phyloP scores from a whole-genome alignment of 1,139 yeast species.

The Kazachstania sp. region DNA sequence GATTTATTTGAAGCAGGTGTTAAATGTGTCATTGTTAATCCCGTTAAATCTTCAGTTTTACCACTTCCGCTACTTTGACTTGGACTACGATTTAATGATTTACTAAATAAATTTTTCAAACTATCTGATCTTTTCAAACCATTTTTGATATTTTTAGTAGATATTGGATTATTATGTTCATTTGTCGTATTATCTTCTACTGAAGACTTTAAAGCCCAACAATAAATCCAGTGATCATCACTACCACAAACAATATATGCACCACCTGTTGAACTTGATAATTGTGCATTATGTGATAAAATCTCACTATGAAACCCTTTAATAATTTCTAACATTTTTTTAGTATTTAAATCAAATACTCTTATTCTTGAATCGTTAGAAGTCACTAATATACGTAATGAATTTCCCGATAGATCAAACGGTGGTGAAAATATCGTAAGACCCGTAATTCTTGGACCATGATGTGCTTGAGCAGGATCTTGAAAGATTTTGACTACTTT shows the following conservation, averaged over 20 bases:
- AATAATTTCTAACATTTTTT: constrained; percentile 54
- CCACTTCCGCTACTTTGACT: constrained; percentile 6
- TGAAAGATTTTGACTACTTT: constrained; percentile 1
- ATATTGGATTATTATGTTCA: not conserved
- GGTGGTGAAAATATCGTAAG: constrained; percentile 32
- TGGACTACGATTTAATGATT: constrained; percentile 14
- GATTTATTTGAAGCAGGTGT: not conserved
- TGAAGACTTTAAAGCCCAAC: constrained; percentile 25
- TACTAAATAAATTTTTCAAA: constrained; percentile 70
- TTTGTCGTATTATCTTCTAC: constrained; percentile 2
- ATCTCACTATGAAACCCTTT: constrained; percentile 66
- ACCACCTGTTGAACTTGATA: constrained; percentile 10
- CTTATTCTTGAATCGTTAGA: constrained; percentile 79
- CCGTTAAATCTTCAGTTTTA: constrained; percentile 9
- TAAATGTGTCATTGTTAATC: not conserved
- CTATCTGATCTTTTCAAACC: constrained; percentile 48
- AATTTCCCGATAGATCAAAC: constrained; percentile 15
- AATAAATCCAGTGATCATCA: constrained; percentile 38
- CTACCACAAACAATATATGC: constrained; percentile 36
- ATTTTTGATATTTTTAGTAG: not conserved
- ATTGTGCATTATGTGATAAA: constrained; percentile 59
- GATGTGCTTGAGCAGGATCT: constrained; percentile 13
- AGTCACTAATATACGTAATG: constrained; percentile 42
- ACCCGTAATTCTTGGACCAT: constrained; percentile 47
- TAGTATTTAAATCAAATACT: constrained; percentile 49